Base-by-base conservation (phyloP, 805 yeast genomes). In the Zygotorulaspora danielsina region DNA sequence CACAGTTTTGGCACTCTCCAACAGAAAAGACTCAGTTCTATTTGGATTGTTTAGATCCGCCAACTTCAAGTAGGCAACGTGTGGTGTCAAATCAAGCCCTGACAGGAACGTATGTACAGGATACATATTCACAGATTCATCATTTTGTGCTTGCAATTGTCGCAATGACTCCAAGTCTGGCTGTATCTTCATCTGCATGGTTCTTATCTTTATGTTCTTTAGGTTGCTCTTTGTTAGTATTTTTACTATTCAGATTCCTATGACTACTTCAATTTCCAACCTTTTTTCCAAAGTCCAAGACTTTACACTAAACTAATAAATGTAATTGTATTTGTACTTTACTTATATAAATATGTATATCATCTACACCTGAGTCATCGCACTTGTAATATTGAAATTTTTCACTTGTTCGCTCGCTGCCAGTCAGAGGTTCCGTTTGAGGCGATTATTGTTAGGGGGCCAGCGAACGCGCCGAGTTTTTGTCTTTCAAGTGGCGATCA, bases 1-100 rank as follows among this genome's bases (percentile, higher is more conserved):
- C 36, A 96, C 96, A 43, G 85, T 85, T 45, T 75, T 75, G 2
- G 97, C 95, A 51, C 90, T 79, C 63, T 93, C 98, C 50, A 93
- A 76, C 37, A 93, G 67, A 54, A 90, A 89, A 3, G 95, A 82
- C 26, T 82, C 83, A 0, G 71, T 54, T 49, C 83, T 72, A 21
- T 71, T 63, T 47, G 72, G 69, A 22, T 73, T 73, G 34, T 90
- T 84, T 27, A 67, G 44, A 28, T 59, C 59, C 5, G 95, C 81
- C 38, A 93, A 72, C 63, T 84, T 86, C 57, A 93, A 67, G 60
- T 90, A 93, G 0, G 97, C 97, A 45, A 78, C 76, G 54, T 89
- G 95, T 2, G 96, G 96, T 3, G 95, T 87, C 55, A 88, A 64
- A 45, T 82, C 81, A 42, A 84, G 89, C 7, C 87, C 79, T 4